A percentile compares a stretch with the other conserved stretches of the same genome.
Conservation (phyloP, 352 stramenopile species). For the Globisporangium spiculum region DNA sequence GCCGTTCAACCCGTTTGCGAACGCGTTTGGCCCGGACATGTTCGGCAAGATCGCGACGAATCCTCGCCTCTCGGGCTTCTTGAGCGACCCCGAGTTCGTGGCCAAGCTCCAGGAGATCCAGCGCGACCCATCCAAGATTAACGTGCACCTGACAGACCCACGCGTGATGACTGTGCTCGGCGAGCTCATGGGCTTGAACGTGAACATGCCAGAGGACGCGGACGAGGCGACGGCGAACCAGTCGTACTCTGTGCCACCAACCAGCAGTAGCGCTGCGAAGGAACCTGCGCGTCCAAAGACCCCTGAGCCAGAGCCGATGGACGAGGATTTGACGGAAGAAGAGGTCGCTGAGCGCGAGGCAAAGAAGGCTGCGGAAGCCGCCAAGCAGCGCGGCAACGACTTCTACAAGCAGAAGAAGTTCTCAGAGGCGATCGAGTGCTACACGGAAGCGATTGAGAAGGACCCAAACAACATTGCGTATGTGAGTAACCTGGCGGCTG, state of each 20-base stretch:
- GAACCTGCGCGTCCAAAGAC: constrained; percentile 27
- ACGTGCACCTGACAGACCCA: constrained; percentile 74
- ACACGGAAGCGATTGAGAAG: constrained; percentile 95
- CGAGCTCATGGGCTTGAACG: constrained; percentile 80
- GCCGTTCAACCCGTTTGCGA: constrained; percentile 84
- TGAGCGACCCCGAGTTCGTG: constrained; percentile 93
- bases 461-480: constrained; percentile 97
- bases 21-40: constrained; percentile 95
- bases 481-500: constrained; percentile 96
- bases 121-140: constrained; percentile 73
- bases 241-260: constrained; percentile 21
- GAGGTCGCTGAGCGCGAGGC: constrained; percentile 55
- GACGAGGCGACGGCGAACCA: constrained; percentile 38
- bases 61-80: constrained; percentile 81
- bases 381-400: constrained; percentile 95
- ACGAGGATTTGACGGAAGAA: constrained; percentile 86
- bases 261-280: constrained; percentile 21
- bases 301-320: constrained; percentile 65
- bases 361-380: constrained; percentile 79
- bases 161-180: constrained; percentile 86
- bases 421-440: constrained; percentile 90
- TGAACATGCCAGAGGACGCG: constrained; percentile 61
- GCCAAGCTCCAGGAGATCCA: constrained; percentile 73
- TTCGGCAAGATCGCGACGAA: constrained; percentile 91
- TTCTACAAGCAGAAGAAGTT: constrained; percentile 99